Conservation (phyloP, 805 yeast genomes). For the Ascoidea rubescens region DNA sequence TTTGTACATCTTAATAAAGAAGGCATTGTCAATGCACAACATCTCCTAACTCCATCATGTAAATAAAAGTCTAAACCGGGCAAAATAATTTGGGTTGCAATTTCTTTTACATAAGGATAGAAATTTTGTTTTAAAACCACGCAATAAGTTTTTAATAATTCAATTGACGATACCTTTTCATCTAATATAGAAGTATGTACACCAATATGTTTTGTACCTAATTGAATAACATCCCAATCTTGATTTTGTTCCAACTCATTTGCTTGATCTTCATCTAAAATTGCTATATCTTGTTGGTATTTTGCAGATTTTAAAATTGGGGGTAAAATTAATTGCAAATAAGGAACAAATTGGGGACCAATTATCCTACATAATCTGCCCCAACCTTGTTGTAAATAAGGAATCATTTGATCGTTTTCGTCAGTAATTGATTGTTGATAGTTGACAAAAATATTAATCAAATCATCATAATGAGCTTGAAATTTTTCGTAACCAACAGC, state of each 20-base stretch:
- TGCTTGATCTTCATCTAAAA: constrained; percentile 81
- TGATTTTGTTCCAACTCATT: constrained; percentile 56
- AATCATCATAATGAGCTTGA: constrained; percentile 54
- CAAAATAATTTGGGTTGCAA: constrained; percentile 62
- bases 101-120: constrained; percentile 69
- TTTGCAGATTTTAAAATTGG: constrained; percentile 76
- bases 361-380: constrained; percentile 79
- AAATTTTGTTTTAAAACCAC: constrained; percentile 71
- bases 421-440: constrained; percentile 51
- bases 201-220: constrained; percentile 87
- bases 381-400: constrained; percentile 92
- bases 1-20: constrained; percentile 52
- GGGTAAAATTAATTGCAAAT: constrained; percentile 73
- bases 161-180: constrained; percentile 89
- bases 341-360: constrained; percentile 78
- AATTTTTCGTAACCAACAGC: constrained; percentile 96
- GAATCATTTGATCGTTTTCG: constrained; percentile 70
- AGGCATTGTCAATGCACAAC: constrained; percentile 80
- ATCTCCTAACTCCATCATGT: constrained; percentile 86
- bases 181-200: constrained; percentile 90
- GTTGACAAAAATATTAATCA: constrained; percentile 55
- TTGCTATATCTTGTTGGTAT: constrained; percentile 77
- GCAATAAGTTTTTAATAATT: constrained; percentile 72
- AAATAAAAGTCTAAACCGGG: constrained; percentile 86
- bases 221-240: constrained; percentile 87